phyloP scores from a whole-genome alignment of 495 filamentous ascomycete genomes.

The Aspergillus ellipticus region DNA sequence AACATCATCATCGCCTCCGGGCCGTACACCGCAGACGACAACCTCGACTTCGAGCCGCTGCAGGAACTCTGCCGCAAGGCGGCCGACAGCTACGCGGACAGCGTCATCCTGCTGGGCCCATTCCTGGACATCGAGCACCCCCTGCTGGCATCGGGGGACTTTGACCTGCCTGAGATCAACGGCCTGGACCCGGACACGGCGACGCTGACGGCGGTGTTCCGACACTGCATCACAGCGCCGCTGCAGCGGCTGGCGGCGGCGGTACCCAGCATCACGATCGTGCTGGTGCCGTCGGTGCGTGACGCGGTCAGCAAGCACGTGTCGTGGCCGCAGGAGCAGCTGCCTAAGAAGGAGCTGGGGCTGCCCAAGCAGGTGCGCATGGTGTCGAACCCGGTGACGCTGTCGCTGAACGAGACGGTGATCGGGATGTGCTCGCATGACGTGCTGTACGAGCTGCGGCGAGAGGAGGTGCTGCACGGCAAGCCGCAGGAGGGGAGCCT shows the following conservation, averaged over 20 bases:
- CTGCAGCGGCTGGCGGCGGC: conserved; percentile 60
- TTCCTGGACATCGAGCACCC: conserved; percentile 92
- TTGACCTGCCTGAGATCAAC: conserved; percentile 77
- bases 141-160: conserved; percentile 81
- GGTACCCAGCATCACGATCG: conserved; percentile 73
- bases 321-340: conserved; percentile 84
- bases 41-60: conserved; percentile 82
- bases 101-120: conserved; percentile 77
- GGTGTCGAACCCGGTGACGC: conserved; percentile 82
- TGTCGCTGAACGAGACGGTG: conserved; percentile 80
- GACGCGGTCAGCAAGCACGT: conserved; percentile 80
- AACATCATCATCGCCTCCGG: conserved; percentile 76
- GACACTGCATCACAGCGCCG: conserved; percentile 65
- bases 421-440: conserved; percentile 81
- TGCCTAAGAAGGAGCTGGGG: conserved; percentile 66
- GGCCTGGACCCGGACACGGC: conserved; percentile 67
- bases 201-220: conserved; percentile 80
- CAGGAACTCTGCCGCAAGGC: conserved; percentile 75
- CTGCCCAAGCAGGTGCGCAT: conserved; percentile 70
- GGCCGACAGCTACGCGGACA: conserved; percentile 68
- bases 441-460: conserved; percentile 70
- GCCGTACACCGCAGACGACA: conserved; percentile 88
- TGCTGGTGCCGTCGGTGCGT: conserved; percentile 82
- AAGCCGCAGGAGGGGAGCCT: conserved; percentile 53
- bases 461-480: conserved; percentile 66